Percentiles rank a stretch among this genome's conserved stretches.
These are phyloP conservation scores for Apiospora phragmitis DNA, from an alignment of 2,329 filamentous ascomycete genomes.

Conservation along the genomic window DNA sequence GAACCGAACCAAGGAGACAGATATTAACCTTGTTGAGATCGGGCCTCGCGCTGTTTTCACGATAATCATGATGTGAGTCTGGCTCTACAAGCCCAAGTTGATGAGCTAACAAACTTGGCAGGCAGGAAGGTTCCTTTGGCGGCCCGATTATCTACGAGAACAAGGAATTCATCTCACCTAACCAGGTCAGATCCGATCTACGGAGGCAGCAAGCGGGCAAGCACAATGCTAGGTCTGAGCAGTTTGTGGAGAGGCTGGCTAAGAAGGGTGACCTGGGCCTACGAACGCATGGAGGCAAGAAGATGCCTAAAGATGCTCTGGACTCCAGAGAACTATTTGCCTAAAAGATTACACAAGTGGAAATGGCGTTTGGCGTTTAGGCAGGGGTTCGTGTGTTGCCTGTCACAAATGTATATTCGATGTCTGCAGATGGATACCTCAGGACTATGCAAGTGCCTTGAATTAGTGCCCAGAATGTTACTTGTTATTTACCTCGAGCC, in stretches of 20 bases:
- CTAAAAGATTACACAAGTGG: conserved; percentile 41
- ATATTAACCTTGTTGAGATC: conserved; percentile 86
- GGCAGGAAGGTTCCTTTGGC: conserved; percentile 80
- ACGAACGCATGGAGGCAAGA: conserved; percentile 63
- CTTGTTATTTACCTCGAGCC: not conserved
- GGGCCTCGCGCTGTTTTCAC: conserved; percentile 91
- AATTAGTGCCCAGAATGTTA: not conserved
- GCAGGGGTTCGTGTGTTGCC: not conserved
- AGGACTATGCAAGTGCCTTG: not conserved
- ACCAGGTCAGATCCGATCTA: conserved; percentile 86
- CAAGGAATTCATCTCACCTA: conserved; percentile 94
- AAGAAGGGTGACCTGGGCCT: conserved; percentile 80
- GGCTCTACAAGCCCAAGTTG: too few relatives aligned
- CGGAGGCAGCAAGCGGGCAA: conserved; percentile 73
- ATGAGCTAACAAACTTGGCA: not conserved
- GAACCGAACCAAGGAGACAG: conserved; percentile 59
- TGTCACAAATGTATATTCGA: not conserved
- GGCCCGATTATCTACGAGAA: conserved; percentile 98
- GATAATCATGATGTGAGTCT: conserved; percentile 57
- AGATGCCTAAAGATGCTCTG: conserved; percentile 66
- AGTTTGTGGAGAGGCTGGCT: conserved; percentile 67
- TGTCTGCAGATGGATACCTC: not conserved
- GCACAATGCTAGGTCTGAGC: conserved; percentile 77
- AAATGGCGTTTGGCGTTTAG: conserved; percentile 11
- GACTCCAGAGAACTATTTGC: conserved; percentile 78